Base-by-base conservation (phyloP, 2,329 filamentous ascomycete genomes). In the Talaromyces piceae region DNA sequence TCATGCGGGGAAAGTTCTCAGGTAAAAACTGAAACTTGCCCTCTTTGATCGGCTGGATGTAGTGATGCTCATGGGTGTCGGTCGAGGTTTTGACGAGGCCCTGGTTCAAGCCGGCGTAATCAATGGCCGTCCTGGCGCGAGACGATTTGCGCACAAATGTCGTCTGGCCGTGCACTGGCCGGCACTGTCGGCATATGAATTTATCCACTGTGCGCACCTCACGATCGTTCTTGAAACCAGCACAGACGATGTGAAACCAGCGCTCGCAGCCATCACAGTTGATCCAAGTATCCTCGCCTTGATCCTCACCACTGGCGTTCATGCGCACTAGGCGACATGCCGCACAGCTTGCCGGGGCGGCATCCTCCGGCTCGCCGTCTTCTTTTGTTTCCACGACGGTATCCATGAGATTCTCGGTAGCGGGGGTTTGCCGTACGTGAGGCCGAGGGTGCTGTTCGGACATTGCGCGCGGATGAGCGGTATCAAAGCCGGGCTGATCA, bases 201-300 rank as follows among this genome's bases (percentile, higher is more conserved):
- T 85, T 86, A 69, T 86, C 83, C 41, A 86, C 80, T 49, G 79
- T 80, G 51, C 80, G 77, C 28, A 84, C 78, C 61, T 85, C 81
- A 23, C 78, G 73, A 57, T 81, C 80, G 58, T 76, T 83, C 62
- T 79, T 80, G 65, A 86, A 83, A 3, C 81, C 82, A 46, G 82
- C 82, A 62, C 83, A 86, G 49, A 80, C 76, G 54, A 81, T 81
- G 66, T 86, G 83, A 60, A 81, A 84, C 83, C 83, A 86, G 51
- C 74, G 74, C 61, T 84, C 82, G 67, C 83, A 86, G 23, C 80
- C 82, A 63, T 86, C 82, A 61, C 83, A 86, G 39, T 77, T 79
- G 55, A 86, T 83, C 83, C 83, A 86, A 12, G 73, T 73, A 52
- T 72, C 70, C 54, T 74, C 71, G 50, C 79, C 74, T 56, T 83